Evolutionary conservation across 306 rosid genomes (phyloP), one percentile per base, ranked within the genome.

Genomic region (Fagus sylvatica): DNA sequence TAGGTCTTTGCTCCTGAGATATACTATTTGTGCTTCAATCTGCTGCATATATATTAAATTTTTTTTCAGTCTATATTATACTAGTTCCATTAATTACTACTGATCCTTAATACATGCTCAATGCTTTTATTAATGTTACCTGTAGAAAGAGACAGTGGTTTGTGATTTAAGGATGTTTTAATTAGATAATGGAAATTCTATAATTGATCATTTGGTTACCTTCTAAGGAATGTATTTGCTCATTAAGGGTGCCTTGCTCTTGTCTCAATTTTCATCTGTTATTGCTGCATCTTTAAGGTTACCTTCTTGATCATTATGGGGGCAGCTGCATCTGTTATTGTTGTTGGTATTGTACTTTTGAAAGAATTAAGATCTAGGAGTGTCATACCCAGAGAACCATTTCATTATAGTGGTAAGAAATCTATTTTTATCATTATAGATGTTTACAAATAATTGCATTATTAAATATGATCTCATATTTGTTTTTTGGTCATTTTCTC

Each of bases 141-240:
- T 65, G 12, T 64, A 40, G 74, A 75, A 72, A 79, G 67, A 68
- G 75, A 68, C 70, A 53, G 33, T 17, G 16, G 28, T 48, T 76
- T 76, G 62, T 76, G 71, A 72, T 56, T 65, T 7, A 71, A 76
- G 82, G 55, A 69, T 80, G 69, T 56, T 78, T n/a, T 80, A 73
- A 40, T 73, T 78, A 28, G 69, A 17, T 51, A 46, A 53, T 53
- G 53, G 74, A 78, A 32, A 33, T 80, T 80, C 15, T 78, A 72
- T 53, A 65, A 74, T 68, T 22, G 75, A 69, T 57, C 37, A 33
- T 78, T 39, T 74, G 34, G 48, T 66, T 28, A 30, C 53, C 30
- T n/a, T 67, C 1, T 30, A 3, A 28, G 10, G 64, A 15, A 79
- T 49, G 74, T 81, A 75, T 76, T 72, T 80, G 40, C 46, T 30